phyloP scores from a whole-genome alignment of 768 basidiomycete genomes.

The Macrolepiota fuliginosa region DNA sequence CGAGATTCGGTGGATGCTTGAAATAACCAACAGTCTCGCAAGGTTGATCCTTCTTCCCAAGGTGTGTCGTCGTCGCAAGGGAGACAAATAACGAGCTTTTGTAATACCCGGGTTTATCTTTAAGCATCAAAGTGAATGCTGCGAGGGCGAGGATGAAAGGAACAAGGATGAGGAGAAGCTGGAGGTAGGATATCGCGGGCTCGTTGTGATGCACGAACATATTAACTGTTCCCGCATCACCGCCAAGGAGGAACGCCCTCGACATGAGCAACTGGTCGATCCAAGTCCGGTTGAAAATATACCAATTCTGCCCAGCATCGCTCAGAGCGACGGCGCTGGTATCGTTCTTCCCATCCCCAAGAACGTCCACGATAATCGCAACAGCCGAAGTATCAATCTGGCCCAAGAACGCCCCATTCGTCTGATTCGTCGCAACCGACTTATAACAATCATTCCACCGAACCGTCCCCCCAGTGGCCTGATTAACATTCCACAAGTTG shows the following conservation, averaged over 20 bases:
- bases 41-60: neutral
- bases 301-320: slow-evolving; percentile 16
- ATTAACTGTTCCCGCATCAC: slow-evolving; percentile 8
- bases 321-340: slow-evolving; percentile 14
- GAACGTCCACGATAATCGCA: slow-evolving; percentile 13
- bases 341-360: slow-evolving; percentile 18
- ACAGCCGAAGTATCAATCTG: slow-evolving; percentile 18
- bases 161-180: slow-evolving; percentile 14
- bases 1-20: neutral
- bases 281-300: neutral
- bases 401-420: slow-evolving; percentile 14
- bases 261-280: slow-evolving; percentile 18
- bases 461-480: slow-evolving; percentile 17
- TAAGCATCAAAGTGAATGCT: slow-evolving; percentile 9
- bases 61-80: slow-evolving; percentile 17
- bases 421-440: neutral
- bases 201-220: slow-evolving; percentile 14
- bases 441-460: slow-evolving; percentile 12
- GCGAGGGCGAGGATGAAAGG: slow-evolving; percentile 11
- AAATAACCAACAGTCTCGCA: neutral
- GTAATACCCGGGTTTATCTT: slow-evolving; percentile 18
- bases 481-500: slow-evolving; percentile 6
- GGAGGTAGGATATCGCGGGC: slow-evolving; percentile 5
- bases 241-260: slow-evolving; percentile 17
- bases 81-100: slow-evolving; percentile 17